Evolutionary conservation across 257 asterid species (phyloP).

Genomic region (Nicotiana noctiflora): DNA sequence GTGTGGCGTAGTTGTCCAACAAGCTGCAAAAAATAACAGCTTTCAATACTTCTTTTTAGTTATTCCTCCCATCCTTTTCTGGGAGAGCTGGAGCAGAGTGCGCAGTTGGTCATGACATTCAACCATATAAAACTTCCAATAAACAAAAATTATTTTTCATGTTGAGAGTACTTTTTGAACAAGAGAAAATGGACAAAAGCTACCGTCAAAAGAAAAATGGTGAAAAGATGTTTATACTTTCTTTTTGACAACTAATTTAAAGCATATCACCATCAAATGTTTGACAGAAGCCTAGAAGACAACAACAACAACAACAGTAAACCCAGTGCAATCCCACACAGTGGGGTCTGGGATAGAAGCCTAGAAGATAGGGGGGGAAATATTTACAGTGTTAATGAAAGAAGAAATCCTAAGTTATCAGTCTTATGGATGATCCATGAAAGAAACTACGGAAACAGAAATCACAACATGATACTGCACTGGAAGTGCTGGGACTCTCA

Average conservation of each 20-base stretch:
- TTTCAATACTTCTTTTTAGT: neutral
- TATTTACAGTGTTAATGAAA: neutral
- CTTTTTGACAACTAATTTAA: neutral
- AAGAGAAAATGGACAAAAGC: neutral
- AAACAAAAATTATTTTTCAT: neutral
- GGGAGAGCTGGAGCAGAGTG: neutral
- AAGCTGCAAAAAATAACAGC: conserved; percentile 52
- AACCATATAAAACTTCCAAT: neutral
- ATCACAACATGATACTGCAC: neutral
- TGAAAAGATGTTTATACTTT: neutral
- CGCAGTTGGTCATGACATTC: neutral
- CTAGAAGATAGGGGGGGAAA: neutral
- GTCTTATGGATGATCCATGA: neutral
- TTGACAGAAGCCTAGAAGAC: neutral
- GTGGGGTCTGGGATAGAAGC: neutral
- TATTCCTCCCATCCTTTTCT: neutral
- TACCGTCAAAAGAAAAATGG: neutral
- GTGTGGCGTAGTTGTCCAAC: conserved; percentile 79
- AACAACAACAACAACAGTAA: too few relatives aligned
- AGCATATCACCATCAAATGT: neutral
- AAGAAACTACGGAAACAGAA: neutral
- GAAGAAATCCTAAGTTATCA: neutral
- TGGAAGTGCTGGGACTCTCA: neutral
- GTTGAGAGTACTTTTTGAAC: neutral
- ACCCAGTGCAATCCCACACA: too few relatives aligned